Evolutionary conservation across 306 rosid species (phyloP).

Genomic region (Corylus avellana): DNA sequence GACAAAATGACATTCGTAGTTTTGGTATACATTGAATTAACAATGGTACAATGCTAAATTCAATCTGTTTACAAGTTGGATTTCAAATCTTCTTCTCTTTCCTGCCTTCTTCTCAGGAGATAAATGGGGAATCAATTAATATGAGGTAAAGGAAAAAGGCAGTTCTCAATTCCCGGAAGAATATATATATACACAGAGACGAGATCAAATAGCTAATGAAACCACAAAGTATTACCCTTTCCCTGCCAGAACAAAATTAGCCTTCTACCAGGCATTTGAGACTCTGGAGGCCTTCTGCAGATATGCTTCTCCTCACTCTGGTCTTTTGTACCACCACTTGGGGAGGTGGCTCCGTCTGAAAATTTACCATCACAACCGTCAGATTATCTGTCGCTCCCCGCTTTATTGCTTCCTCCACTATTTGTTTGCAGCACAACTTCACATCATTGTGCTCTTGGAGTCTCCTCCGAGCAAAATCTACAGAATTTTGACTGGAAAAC

Average conservation of each 20-base stretch:
- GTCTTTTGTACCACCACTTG: conserved; percentile 56
- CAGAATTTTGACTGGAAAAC: conserved; percentile 76
- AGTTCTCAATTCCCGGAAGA: conserved; percentile 29
- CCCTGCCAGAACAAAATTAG: conserved; percentile 4
- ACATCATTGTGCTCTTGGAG: conserved; percentile 91
- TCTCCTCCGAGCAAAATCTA: conserved; percentile 73
- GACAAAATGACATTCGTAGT: background rate
- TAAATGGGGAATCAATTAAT: conserved; percentile 11
- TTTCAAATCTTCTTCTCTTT: conserved; percentile 21
- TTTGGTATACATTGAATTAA: background rate
- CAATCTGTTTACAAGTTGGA: conserved; percentile 25
- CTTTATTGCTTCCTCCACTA: conserved; percentile 77
- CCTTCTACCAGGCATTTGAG: conserved; percentile 58
- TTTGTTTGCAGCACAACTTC: conserved; percentile 73
- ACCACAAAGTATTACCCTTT: conserved; percentile 1
- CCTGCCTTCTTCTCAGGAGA: conserved; percentile 25
- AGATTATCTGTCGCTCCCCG: conserved; percentile 75
- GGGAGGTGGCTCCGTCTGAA: conserved; percentile 82
- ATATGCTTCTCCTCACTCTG: conserved; percentile 76
- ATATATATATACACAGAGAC: conserved; percentile 39
- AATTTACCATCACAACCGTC: conserved; percentile 77
- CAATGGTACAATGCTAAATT: conserved; percentile 22
- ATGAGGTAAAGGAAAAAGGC: conserved; percentile 17
- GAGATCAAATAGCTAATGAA: conserved; percentile 2
- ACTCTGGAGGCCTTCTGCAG: conserved; percentile 83